Conservation (phyloP, 305 asterid genomes). For the Stenogyne calaminthoides region DNA sequence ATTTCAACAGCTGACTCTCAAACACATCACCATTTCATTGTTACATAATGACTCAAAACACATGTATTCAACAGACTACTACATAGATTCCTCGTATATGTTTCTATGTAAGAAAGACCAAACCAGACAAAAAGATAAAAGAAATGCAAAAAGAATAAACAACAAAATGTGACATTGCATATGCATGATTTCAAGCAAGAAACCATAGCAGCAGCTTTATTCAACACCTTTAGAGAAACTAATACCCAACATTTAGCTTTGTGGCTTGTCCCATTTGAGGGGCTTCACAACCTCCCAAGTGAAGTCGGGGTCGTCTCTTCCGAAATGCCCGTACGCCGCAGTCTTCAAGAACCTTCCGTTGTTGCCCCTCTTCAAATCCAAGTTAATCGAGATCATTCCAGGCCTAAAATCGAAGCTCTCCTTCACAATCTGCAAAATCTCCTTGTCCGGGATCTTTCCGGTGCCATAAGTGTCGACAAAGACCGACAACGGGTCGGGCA, state of each 20-base stretch:
- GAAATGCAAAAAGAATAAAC: background rate
- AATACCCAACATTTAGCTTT: constrained; percentile 1
- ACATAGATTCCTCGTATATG: constrained; percentile 1
- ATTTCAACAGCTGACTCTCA: constrained; percentile 12
- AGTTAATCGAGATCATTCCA: constrained; percentile 46
- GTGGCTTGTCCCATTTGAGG: constrained; percentile 48
- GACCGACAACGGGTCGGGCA: constrained; percentile 43
- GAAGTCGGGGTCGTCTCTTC: constrained; percentile 47
- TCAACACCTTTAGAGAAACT: background rate
- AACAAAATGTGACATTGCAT: background rate
- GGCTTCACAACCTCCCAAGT: constrained; percentile 51
- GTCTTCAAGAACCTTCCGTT: constrained; percentile 44
- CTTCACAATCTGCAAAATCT: constrained; percentile 43
- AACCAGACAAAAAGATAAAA: background rate
- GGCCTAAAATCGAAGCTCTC: constrained; percentile 46
- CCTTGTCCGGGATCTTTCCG: constrained; percentile 47
- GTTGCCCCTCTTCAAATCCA: constrained; percentile 53
- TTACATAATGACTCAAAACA: constrained; percentile 17
- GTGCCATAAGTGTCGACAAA: constrained; percentile 45
- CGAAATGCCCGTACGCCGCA: constrained; percentile 46
- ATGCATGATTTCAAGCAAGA: background rate
- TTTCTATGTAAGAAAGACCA: background rate
- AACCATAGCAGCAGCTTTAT: constrained; percentile 24
- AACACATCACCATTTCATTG: background rate
- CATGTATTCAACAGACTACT: background rate